A percentile compares a stretch with the other conserved stretches of the same genome.
Evolutionary conservation across 495 filamentous ascomycete species (phyloP).

Genomic region (Aspergillus diversus): DNA sequence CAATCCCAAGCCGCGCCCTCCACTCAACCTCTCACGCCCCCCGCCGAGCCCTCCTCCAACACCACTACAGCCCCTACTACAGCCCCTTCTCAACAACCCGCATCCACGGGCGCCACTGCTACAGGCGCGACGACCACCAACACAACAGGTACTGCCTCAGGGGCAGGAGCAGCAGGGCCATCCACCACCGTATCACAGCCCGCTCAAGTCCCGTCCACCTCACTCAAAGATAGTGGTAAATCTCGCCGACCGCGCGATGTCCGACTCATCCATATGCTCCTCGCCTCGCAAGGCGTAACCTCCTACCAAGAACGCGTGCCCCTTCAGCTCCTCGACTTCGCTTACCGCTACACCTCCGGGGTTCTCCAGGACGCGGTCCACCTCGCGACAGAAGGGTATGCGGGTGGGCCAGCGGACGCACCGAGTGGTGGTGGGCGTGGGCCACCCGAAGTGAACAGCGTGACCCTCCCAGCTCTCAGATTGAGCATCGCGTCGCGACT

Average conservation of each 20-base stretch:
- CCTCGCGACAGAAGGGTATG: constrained; percentile 57
- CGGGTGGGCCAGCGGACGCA: constrained; percentile 36
- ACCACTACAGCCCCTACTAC: constrained; percentile 20
- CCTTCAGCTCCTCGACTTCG: constrained; percentile 92
- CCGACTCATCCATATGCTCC: constrained; percentile 86
- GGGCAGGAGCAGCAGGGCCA: constrained; percentile 18
- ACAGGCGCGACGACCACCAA: constrained; percentile 23
- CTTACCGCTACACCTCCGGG: constrained; percentile 76
- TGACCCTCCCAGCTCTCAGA: constrained; percentile 61
- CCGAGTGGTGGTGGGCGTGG: constrained; percentile 30
- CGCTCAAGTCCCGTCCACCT: constrained; percentile 53
- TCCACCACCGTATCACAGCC: constrained; percentile 34
- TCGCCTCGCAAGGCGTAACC: constrained; percentile 83
- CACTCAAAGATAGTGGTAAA: constrained; percentile 61
- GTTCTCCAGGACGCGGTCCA: constrained; percentile 56
- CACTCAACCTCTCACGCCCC: constrained; percentile 50
- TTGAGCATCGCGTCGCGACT: constrained; percentile 66
- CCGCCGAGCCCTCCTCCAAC: constrained; percentile 42
- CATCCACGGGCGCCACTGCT: not conserved
- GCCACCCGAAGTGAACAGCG: constrained; percentile 43
- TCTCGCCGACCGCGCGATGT: constrained; percentile 86
- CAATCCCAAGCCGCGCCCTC: constrained; percentile 40
- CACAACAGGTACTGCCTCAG: constrained; percentile 25
- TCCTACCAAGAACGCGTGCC: constrained; percentile 94
- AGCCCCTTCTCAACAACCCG: constrained; percentile 17